Percentiles rank a stretch among this genome's conserved stretches.
phyloP scores from a whole-genome alignment of 139 green algal species.

The Ulvella scutata region DNA sequence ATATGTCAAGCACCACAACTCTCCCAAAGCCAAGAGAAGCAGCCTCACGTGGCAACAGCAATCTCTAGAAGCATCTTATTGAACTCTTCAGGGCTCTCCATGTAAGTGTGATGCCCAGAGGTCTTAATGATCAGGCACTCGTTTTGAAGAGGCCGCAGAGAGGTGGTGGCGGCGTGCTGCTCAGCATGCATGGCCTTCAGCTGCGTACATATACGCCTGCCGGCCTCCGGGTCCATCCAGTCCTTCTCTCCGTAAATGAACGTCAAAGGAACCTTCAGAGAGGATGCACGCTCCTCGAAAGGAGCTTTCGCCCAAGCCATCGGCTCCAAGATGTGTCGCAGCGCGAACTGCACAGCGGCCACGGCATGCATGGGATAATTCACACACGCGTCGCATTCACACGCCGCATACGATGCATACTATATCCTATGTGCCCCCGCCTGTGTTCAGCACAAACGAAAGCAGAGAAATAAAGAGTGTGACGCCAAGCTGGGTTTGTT shows the following conservation, averaged over 20 bases:
- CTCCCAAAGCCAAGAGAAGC: too few relatives aligned
- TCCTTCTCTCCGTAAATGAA: constrained; percentile 61
- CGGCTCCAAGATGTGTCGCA: constrained; percentile 49
- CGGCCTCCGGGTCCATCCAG: constrained; percentile 48
- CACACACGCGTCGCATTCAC: not conserved
- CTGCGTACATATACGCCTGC: not conserved
- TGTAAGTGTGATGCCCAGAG: not conserved
- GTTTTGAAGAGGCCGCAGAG: not conserved
- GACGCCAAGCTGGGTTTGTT: not conserved
- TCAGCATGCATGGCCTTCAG: not conserved
- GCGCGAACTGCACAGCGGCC: constrained; percentile 28
- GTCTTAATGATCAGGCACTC: not conserved
- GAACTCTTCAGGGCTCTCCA: not conserved
- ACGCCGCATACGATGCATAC: too few relatives aligned
- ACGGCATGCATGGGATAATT: not conserved
- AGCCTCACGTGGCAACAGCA: too few relatives aligned
- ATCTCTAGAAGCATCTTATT: not conserved
- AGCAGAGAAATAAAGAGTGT: not conserved
- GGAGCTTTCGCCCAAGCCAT: constrained; percentile 49
- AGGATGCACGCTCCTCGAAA: constrained; percentile 26
- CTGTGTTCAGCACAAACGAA: too few relatives aligned
- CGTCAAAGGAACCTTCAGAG: constrained; percentile 27
- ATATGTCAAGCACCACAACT: too few relatives aligned
- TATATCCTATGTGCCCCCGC: too few relatives aligned
- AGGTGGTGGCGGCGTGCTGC: not conserved